A percentile compares a stretch with the other conserved stretches of the same genome.
These are phyloP conservation scores for Millerago galiae DNA, from an alignment of 805 yeast genomes.

Conservation along the genomic window DNA sequence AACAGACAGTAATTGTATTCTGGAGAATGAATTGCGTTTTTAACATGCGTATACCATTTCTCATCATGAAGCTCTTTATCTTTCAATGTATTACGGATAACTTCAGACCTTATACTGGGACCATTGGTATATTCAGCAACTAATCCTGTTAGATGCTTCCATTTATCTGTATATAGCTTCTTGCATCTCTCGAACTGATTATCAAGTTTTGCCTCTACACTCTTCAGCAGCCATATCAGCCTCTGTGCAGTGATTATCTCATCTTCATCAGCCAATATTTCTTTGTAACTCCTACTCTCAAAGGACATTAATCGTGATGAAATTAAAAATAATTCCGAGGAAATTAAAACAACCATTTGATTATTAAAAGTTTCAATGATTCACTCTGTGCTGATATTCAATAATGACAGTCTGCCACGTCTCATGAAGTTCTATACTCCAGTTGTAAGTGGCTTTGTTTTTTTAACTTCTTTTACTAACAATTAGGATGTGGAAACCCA, in stretches of 20 bases:
- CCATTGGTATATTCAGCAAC: neutral
- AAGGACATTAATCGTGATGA: neutral
- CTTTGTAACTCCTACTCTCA: constrained; percentile 2
- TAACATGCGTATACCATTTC: neutral
- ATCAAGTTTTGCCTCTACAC: constrained; percentile 8
- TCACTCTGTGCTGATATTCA: constrained; percentile 80
- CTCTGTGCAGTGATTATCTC: constrained; percentile 5
- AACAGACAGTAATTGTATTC: neutral
- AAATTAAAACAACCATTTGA: neutral
- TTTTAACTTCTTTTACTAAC: neutral
- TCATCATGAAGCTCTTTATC: neutral
- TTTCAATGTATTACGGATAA: neutral
- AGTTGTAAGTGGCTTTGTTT: constrained; percentile 31
- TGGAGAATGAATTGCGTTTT: neutral
- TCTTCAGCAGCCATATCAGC: constrained; percentile 9
- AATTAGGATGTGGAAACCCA: constrained; percentile 68
- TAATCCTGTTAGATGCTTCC: neutral
- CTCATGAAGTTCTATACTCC: constrained; percentile 89
- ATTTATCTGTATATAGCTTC: neutral
- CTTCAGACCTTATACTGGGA: neutral
- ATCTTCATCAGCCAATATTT: constrained; percentile 1
- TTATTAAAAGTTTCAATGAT: constrained; percentile 42
- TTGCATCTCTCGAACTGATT: neutral
- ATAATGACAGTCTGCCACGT: constrained; percentile 86
- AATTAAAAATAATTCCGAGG: neutral